Evolutionary conservation across 371 early-diverging fungal species (phyloP), one percentile per base, ranked within the genome.

Genomic region (Scutellospora calospora): DNA sequence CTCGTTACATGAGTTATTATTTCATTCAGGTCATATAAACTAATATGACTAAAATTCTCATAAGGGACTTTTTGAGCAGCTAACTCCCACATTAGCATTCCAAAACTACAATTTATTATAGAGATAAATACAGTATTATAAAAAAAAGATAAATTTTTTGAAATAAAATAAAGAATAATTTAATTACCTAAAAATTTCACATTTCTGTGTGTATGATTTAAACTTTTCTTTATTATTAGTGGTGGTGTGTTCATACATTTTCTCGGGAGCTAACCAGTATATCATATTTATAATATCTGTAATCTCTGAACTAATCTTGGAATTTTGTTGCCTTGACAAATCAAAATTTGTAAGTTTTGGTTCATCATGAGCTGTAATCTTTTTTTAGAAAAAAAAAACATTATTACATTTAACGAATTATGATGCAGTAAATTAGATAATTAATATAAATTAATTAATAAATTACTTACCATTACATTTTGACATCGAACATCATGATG

Each of bases 11-110:
- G 68, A 55, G 33, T 49, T 55, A 68, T 31, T 25, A 79, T 55
- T 25, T 38, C 18, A 25, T 25, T 20, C 5, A 57, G 11, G 2
- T 12, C 31, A n/a, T n/a, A n/a, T n/a, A n/a, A n/a, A n/a, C n/a
- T n/a, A n/a, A n/a, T n/a, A n/a, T n/a, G n/a, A n/a, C n/a, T n/a
- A 54, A 29, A 35, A 2, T 57, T 29, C 27, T 51, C 59, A 45
- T 68, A 79, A 22, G 79, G 79, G 22, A 54, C 35, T 52, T 52
- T 69, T 49, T 62, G 33, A 69, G 16, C 25, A 38, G 49, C 79
- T 22, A 79, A 38, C 55, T 79, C 79, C 69, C 79, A 79, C 25
- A 79, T 66, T 11, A 79, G 55, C 79, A 79, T 66, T 18, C 57
- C 79, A 79, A 63, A 79, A 69, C 79, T 79, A 51, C 2, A 51